Base-by-base conservation (phyloP, 2,329 filamentous ascomycete genomes). In the Trichophyton simii region DNA sequence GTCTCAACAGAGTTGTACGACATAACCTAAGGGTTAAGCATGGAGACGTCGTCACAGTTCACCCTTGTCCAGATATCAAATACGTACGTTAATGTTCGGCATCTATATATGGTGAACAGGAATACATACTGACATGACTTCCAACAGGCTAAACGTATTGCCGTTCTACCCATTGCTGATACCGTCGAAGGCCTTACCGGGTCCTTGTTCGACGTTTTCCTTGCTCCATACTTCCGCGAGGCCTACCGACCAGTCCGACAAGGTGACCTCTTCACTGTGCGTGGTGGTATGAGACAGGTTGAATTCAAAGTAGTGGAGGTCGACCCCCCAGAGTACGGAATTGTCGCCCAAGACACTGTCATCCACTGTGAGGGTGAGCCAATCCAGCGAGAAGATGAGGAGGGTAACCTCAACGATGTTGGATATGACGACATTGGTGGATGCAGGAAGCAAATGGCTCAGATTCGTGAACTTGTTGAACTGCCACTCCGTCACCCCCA, bases 271-370 rank as follows among this genome's bases (percentile, higher is more conserved):
- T 99, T 99, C 83, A 96, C 91, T 75, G 90, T 94, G 64, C 88
- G 94, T 71, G 94, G 92, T 78, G 92, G 91, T 73, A 99, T 99
- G 94, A 87, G 94, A 76, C 92, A 96, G 77, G 94, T 99, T 41
- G 94, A 99, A 74, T 99, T 99, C 82, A 99, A 99, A 83, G 92
- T 99, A 48, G 92, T 99, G 57, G 94, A 99, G 79, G 91, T 99
- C 57, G 94, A 99, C 71, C 91, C 94, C 55, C 94, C 94, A 67
- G 94, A 99, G 81, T 97, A 95, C 72, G 95, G 95, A 69, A 99
- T 99, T 66, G 94, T 99, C 63, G 94, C 94, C 64, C 94, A 99
- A 78, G 94, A 99, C 73, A 99, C 94, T 18, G 89, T 99, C 68
- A 97, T 99, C 69, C 94, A 99, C 80, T 97, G 94, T 78, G 94